Base-by-base conservation (phyloP, 1,284 basidiomycete species). In the Cystobasidium sp. region DNA sequence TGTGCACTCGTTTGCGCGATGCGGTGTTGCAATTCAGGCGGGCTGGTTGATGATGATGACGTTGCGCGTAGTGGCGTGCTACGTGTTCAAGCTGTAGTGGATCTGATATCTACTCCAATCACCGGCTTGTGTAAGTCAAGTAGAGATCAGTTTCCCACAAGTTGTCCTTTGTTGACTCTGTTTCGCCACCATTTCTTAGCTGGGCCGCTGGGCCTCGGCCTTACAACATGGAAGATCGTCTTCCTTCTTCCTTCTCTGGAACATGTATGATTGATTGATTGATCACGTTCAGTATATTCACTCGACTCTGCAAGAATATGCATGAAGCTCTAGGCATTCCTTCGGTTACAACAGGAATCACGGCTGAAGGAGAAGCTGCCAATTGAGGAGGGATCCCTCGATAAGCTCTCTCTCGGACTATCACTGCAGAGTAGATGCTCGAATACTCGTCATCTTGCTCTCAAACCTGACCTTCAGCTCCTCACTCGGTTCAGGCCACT, bases 41-140 rank as follows among this genome's bases (percentile, higher is more conserved):
- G 59, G 59, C 59, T 62, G 59, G 59, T 59, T 9, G 56, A 39
- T 39, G 56, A 52, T 20, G 51, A 9, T 53, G 52, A 53, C 31
- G 31, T 31, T 1, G 5, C 1, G 31, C 31, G 51, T 20, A n/a
- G n/a, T 53, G 51, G n/a, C 20, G 24, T 53, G n/a, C 52, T 16
- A 16, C n/a, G 9, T n/a, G 52, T 24, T 22, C 1, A 18, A 53
- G 24, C 53, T 22, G 22, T 56, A 31, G 51, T 14, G n/a, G n/a
- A 56, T 31, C 31, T 31, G 31, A 5, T 31, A 5, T 5, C 31
- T 31, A 31, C 31, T 5, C 1, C 31, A 31, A 5, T 31, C 31
- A 31, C 31, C 53, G 8, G 22, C 51, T 53, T 18, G n/a, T 14
- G 51, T 14, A 20, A 56, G 12, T 24, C 24, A 37, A 37, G 20